These are phyloP conservation scores for Tricholoma furcatifolium DNA, from an alignment of 768 basidiomycete species.

Conservation along the genomic window DNA sequence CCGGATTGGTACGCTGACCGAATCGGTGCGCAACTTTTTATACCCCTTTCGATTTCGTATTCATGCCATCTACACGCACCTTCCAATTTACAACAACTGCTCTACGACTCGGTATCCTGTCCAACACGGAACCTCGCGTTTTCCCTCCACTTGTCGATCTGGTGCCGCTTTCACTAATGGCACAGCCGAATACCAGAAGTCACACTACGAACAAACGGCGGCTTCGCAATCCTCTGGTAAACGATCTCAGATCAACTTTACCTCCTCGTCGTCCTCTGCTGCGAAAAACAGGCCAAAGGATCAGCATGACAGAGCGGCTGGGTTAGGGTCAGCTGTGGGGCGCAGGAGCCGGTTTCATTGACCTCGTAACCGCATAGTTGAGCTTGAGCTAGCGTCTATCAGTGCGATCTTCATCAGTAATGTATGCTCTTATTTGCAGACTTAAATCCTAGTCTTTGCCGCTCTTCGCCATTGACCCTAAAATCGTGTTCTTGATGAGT, in stretches of 20 bases:
- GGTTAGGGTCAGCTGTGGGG: conserved; percentile 11
- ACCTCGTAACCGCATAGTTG: too few relatives aligned
- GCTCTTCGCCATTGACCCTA: too few relatives aligned
- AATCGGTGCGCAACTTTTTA: conserved; percentile 59
- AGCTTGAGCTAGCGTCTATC: too few relatives aligned
- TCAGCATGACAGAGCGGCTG: neutral
- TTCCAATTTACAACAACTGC: neutral
- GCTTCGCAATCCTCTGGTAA: conserved; percentile 52
- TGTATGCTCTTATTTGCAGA: too few relatives aligned
- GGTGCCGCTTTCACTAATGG: conserved; percentile 10
- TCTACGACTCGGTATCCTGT: neutral
- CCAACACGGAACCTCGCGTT: conserved; percentile 8
- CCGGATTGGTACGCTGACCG: conserved; percentile 75
- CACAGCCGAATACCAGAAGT: conserved; percentile 62
- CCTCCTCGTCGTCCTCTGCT: conserved; percentile 23
- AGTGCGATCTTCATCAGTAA: too few relatives aligned
- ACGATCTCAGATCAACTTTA: conserved; percentile 64
- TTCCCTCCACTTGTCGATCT: conserved; percentile 19
- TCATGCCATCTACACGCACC: conserved; percentile 22
- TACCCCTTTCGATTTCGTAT: conserved; percentile 9
- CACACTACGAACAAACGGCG: conserved; percentile 59
- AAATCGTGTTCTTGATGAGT: too few relatives aligned
- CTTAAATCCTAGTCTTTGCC: too few relatives aligned
- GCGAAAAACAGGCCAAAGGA: conserved; percentile 14
- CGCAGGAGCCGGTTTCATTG: conserved; percentile 30